Conservation (phyloP, 345 rosid genomes). For the Limnanthes douglasii region DNA sequence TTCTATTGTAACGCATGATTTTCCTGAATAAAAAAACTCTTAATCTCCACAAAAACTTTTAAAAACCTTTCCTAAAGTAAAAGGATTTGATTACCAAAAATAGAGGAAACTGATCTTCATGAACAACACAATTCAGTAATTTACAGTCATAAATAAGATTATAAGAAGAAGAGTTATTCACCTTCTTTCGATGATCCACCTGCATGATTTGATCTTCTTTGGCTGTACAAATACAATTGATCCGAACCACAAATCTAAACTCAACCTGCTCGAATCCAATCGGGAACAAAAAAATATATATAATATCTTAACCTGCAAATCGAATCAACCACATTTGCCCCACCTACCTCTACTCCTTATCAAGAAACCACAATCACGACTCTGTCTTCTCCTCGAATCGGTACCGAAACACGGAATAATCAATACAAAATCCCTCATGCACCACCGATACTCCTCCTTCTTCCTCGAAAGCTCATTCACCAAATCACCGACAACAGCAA, state of each 20-base stretch:
- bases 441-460: slow-evolving; percentile 11
- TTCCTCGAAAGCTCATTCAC: not conserved
- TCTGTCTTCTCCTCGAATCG: slow-evolving; percentile 27
- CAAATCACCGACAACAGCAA: slow-evolving; percentile 5
- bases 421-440: slow-evolving; percentile 33
- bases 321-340: slow-evolving; percentile 75
- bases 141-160: no score
- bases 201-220: slow-evolving; percentile 26
- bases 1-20: slow-evolving; percentile 1
- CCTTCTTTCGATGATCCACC: slow-evolving; percentile 81
- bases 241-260: no score
- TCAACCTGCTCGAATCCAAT: no score
- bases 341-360: slow-evolving; percentile 56
- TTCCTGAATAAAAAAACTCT: no score
- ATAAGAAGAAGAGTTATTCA: slow-evolving; percentile 5
- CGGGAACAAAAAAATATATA: slow-evolving; percentile 2
- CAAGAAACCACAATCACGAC: slow-evolving; percentile 38
- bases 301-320: not conserved
- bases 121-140: no score
- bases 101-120: no score
- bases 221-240: not conserved
- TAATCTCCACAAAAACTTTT: no score
- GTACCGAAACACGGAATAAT: slow-evolving; percentile 19
- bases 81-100: no score
- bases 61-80: no score